These are phyloP conservation scores for Glycine soja DNA, from an alignment of 306 rosid genomes.

Conservation along the genomic window DNA sequence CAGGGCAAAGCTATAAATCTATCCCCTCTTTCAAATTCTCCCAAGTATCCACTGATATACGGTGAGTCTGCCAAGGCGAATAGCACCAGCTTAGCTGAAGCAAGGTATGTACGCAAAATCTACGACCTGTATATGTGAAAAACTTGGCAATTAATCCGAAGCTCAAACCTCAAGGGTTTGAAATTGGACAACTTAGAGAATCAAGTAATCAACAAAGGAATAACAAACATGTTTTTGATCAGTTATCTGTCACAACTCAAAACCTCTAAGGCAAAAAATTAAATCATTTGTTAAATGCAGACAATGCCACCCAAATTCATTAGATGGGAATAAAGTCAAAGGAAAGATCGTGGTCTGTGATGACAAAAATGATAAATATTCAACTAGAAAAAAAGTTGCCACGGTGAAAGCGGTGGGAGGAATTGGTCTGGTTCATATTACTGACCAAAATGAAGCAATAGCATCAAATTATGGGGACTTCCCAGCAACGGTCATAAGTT, in stretches of 20 bases:
- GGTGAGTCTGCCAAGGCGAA: constrained; percentile 58
- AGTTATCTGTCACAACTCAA: no score
- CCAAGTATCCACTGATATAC: constrained; percentile 55
- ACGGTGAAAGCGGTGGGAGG: constrained; percentile 56
- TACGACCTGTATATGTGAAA: neutral
- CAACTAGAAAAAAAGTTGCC: neutral
- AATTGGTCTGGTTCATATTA: constrained; percentile 58
- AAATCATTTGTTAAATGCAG: constrained; percentile 47
- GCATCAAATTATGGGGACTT: constrained; percentile 42
- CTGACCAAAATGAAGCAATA: constrained; percentile 33
- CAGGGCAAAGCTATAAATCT: constrained; percentile 83
- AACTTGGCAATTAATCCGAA: neutral
- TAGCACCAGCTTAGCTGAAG: constrained; percentile 40
- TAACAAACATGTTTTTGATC: neutral
- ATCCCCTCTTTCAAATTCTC: constrained; percentile 60
- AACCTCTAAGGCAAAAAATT: neutral
- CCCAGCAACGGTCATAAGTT: constrained; percentile 58
- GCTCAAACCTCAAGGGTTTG: neutral
- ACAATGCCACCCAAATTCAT: constrained; percentile 50
- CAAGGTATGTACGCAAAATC: constrained; percentile 58
- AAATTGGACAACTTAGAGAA: neutral
- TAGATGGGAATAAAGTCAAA: constrained; percentile 57
- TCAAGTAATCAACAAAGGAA: neutral
- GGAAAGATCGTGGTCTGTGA: constrained; percentile 80
- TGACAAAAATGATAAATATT: constrained; percentile 25